Evolutionary conservation across 495 filamentous ascomycete genomes (phyloP), one percentile per base, ranked within the genome.

Genomic region (Annulohypoxylon maeteangense): DNA sequence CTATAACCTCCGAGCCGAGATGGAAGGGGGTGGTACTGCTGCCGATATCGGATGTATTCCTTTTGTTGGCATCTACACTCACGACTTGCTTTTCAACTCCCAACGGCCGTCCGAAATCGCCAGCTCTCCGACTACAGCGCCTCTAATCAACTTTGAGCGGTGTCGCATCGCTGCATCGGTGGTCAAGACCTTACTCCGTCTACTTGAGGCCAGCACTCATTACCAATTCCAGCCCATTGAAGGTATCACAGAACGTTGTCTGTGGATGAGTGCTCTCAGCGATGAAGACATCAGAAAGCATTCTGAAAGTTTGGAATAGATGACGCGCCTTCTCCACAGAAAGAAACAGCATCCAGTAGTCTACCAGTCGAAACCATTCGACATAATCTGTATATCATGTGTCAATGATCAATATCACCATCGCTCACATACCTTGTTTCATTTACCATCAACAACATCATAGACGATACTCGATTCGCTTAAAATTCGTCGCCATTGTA

Each of bases 31-130:
- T 38, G 79, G 78, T 25, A 74, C 72, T 34, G 66, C 68, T 16
- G 80, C 87, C 3, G 92, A 94, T 64, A 90, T 90, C 72, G 95
- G 94, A 40, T 98, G 95, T 71, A 97, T 99, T 75, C 96, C 96
- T 3, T 98, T 99, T 77, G 92, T 99, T 75, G 95, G 93, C 81
- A 89, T 87, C 50, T 99, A 98, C 78, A 95, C 94, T 4, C 94
- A 97, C 74, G 96, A 99, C 73, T 86, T 99, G n/a, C 92, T 97
- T 34, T 96, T 94, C 80, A 99, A 98, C 77, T 89, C 92, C 0
- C 93, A 98, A 78, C 91, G 96, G 73, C 94, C 95, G 14, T 84
- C 85, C 16, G 84, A 89, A 77, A 85, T 91, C 83, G 90, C 75
- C 62, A 91, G 81, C 67, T 84, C 87, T 20, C 87, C 87, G 58